Evolutionary conservation across 1,139 yeast species (phyloP).

Genomic region (Taphrina confusa): DNA sequence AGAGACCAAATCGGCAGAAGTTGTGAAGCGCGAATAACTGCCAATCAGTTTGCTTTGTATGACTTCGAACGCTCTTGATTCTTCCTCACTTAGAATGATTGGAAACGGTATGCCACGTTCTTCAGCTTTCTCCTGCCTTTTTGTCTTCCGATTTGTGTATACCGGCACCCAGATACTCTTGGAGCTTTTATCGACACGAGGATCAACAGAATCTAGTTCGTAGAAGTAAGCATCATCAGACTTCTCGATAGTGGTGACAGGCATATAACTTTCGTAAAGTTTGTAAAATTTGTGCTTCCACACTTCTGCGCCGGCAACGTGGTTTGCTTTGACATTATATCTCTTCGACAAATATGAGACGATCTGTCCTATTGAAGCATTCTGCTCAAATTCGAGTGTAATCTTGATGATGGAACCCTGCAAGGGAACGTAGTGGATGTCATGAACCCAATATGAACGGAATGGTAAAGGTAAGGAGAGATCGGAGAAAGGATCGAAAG

Average conservation of each 20-base stretch:
- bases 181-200: conserved; percentile 20
- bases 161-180: conserved; percentile 68
- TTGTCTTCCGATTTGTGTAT: conserved; percentile 42
- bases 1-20: conserved; percentile 28
- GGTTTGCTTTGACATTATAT: conserved; percentile 50
- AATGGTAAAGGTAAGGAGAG: conserved; percentile 86
- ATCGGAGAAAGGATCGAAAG: conserved; percentile 94
- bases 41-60: conserved; percentile 56
- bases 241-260: conserved; percentile 62
- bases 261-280: conserved; percentile 64
- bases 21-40: conserved; percentile 39
- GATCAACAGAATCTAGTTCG: conserved; percentile 54
- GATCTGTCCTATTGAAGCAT: conserved; percentile 66
- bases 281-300: conserved; percentile 69
- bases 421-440: conserved; percentile 63
- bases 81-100: conserved; percentile 56
- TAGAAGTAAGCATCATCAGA: conserved; percentile 68
- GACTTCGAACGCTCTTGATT: conserved; percentile 56
- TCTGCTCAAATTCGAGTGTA: conserved; percentile 66
- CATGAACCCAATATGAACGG: conserved; percentile 69
- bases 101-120: conserved; percentile 73
- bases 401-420: conserved; percentile 50
- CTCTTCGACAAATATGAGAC: conserved; percentile 61
- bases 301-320: conserved; percentile 66
- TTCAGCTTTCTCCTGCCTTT: conserved; percentile 48